Conservation (phyloP, 805 yeast species). For the Wickerhamomyces bisporus region DNA sequence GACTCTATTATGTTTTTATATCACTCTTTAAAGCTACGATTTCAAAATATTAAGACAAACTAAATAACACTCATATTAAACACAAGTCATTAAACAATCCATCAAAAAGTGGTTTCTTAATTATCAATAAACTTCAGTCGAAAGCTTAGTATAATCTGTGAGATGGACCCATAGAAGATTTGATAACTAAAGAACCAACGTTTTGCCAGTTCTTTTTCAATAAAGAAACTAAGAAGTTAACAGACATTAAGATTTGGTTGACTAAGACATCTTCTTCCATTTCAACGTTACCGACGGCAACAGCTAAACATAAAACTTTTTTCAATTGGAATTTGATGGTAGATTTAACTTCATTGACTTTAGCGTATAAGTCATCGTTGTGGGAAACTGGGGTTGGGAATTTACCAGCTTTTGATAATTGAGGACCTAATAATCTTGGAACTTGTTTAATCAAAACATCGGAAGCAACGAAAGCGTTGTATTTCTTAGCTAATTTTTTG, state of each 20-base stretch:
- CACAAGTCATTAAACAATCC: too few species aligned
- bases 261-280: slow-evolving; percentile 96
- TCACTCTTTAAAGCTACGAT: too few species aligned
- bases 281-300: slow-evolving; percentile 99
- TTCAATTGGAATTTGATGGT: slow-evolving; percentile 99
- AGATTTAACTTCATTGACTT: slow-evolving; percentile 96
- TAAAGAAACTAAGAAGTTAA: slow-evolving; percentile 98
- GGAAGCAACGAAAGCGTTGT: slow-evolving; percentile 99
- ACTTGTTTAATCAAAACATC: slow-evolving; percentile 99
- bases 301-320: slow-evolving; percentile 99
- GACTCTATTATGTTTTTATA: too few species aligned
- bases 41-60: too few species aligned
- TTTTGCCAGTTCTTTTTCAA: slow-evolving; percentile 99
- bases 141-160: slow-evolving; percentile 91
- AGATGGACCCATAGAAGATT: slow-evolving; percentile 99
- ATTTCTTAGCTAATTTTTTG: slow-evolving; percentile 99
- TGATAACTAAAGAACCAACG: slow-evolving; percentile 98
- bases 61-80: too few species aligned
- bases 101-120: too few species aligned
- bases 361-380: slow-evolving; percentile 93
- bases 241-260: slow-evolving; percentile 97
- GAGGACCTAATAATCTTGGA: slow-evolving; percentile 99
- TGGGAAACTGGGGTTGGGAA: slow-evolving; percentile 99
- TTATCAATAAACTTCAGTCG: too few species aligned
- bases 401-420: slow-evolving; percentile 99